Conservation (phyloP, 129 eudicot species). For the sunflower (Helianthus annuus) region DNA sequence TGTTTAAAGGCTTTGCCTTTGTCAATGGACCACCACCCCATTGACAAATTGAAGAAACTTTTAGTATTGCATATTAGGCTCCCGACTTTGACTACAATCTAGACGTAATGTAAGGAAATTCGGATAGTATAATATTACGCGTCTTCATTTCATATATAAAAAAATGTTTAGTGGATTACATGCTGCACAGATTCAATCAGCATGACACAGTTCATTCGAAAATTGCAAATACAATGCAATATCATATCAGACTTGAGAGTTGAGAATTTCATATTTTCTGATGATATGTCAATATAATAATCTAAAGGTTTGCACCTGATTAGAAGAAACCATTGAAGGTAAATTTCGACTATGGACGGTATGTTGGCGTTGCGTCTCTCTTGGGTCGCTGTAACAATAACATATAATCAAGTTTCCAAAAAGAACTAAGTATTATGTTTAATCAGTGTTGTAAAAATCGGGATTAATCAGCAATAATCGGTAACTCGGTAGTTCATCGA, state of each 20-base stretch:
- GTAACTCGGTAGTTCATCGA: background rate
- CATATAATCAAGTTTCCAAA: background rate
- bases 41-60: background rate
- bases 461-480: background rate
- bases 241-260: background rate
- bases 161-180: background rate
- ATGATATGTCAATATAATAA: background rate
- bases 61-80: constrained; percentile 1
- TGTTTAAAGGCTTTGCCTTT: too few species aligned
- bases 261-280: background rate
- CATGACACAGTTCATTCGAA: background rate
- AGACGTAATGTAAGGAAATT: background rate
- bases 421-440: background rate
- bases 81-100: constrained; percentile 3
- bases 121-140: background rate
- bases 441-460: background rate
- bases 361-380: constrained; percentile 41
- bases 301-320: constrained; percentile 49
- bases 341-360: constrained; percentile 27
- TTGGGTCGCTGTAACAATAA: constrained; percentile 38
- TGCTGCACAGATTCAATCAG: background rate
- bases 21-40: too few species aligned
- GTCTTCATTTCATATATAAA: background rate
- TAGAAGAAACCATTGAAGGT: constrained; percentile 50
- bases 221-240: background rate